These are phyloP conservation scores for Rhamnella rubrinervis DNA, from an alignment of 331 rosid genomes.

Conservation along the genomic window DNA sequence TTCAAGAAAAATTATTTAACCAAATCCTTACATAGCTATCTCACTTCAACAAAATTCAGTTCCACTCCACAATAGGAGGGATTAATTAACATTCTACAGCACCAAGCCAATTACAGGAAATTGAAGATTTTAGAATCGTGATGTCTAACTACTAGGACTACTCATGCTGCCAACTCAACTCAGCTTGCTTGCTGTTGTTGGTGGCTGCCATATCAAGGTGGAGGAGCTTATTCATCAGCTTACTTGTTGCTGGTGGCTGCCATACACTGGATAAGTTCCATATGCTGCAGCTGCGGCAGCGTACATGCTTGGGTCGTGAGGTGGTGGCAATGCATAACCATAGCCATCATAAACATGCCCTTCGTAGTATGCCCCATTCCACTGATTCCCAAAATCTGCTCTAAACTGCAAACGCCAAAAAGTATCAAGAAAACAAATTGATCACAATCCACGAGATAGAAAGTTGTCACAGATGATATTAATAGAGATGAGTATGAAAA, in stretches of 20 bases:
- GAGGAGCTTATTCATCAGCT: constrained; percentile 41
- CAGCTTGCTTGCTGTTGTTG: not conserved
- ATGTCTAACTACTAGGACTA: constrained; percentile 36
- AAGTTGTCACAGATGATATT: not conserved
- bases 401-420: constrained; percentile 54
- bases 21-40: constrained; percentile 52
- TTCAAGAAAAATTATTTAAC: constrained; percentile 48
- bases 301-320: constrained; percentile 76
- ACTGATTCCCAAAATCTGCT: constrained; percentile 62
- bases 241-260: constrained; percentile 90
- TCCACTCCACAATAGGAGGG: constrained; percentile 40
- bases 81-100: constrained; percentile 29
- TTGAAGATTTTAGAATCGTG: constrained; percentile 21
- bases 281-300: constrained; percentile 60
- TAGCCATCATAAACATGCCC: constrained; percentile 82
- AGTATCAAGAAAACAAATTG: constrained; percentile 5
- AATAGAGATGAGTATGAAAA: too few species aligned
- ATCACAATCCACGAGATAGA: not conserved
- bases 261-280: constrained; percentile 78
- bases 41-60: constrained; percentile 45
- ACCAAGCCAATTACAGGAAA: constrained; percentile 34
- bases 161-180: constrained; percentile 21
- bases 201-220: constrained; percentile 4
- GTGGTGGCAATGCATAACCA: constrained; percentile 68
- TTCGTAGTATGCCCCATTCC: constrained; percentile 80